These are phyloP conservation scores for Eucalyptus curtisii DNA, from an alignment of 345 rosid species.

Conservation along the genomic window DNA sequence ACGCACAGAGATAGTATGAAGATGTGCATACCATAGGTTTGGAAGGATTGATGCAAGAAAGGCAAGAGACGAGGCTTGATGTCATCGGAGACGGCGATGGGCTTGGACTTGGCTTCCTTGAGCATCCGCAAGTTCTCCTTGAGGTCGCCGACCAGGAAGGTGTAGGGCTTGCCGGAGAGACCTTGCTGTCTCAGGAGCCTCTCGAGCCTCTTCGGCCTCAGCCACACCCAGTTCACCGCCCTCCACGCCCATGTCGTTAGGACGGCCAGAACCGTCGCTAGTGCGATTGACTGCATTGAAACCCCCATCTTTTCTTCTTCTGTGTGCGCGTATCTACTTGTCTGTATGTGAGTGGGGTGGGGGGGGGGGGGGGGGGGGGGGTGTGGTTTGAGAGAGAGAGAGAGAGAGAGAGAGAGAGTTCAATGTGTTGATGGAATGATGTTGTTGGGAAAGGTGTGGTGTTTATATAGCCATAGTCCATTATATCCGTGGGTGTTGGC, in stretches of 20 bases:
- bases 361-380: too few species aligned
- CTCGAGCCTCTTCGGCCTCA: conserved; percentile 4
- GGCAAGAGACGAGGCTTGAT: conserved; percentile 1
- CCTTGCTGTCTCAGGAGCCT: background rate
- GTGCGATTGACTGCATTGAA: background rate
- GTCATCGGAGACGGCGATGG: background rate
- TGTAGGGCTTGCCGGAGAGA: background rate
- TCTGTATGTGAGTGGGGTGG: background rate
- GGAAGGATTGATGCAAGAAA: background rate
- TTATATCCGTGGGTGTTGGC: background rate
- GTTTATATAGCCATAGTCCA: background rate
- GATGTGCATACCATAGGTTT: background rate
- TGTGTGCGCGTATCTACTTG: background rate
- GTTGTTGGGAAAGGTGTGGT: background rate
- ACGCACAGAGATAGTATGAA: background rate
- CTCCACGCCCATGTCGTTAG: background rate
- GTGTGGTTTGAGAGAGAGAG: too few species aligned
- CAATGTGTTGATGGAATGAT: background rate
- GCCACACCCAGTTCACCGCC: background rate
- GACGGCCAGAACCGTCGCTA: background rate
- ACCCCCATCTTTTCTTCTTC: background rate
- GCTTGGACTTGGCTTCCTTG: background rate
- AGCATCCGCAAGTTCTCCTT: background rate
- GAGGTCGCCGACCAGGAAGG: background rate
- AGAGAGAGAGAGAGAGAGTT: background rate